Percentiles rank a stretch among this genome's conserved stretches.
These are phyloP conservation scores for Pilatotrama ljubarskyi DNA, from an alignment of 768 basidiomycete species.

Conservation along the genomic window DNA sequence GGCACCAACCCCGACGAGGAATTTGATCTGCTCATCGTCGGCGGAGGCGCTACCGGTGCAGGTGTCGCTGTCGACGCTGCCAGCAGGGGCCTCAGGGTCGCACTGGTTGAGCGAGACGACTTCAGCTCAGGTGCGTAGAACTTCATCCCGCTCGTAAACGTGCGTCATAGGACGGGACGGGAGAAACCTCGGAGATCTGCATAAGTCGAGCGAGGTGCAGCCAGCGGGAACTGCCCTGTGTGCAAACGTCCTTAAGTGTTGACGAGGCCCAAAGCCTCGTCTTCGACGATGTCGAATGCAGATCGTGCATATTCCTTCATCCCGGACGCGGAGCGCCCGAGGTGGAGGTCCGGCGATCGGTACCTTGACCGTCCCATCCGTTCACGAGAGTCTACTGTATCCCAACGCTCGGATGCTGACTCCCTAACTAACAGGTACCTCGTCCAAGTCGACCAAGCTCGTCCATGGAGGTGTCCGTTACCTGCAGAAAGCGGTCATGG, in stretches of 20 bases:
- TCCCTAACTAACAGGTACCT: constrained; percentile 63
- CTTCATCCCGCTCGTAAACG: constrained; percentile 5
- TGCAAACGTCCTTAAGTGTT: not conserved
- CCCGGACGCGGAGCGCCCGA: too few relatives aligned
- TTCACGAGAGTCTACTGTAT: too few relatives aligned
- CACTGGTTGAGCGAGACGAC: constrained; percentile 90
- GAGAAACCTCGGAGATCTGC: constrained; percentile 4
- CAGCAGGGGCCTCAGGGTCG: constrained; percentile 87
- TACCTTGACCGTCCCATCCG: too few relatives aligned
- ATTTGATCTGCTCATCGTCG: constrained; percentile 83
- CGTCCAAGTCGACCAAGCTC: constrained; percentile 96
- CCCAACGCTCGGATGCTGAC: not conserved
- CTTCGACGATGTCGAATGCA: too few relatives aligned
- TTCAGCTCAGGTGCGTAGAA: constrained; percentile 70
- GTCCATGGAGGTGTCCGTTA: constrained; percentile 98
- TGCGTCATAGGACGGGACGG: constrained; percentile 6
- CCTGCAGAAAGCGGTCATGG: constrained; percentile 94
- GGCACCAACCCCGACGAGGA: constrained; percentile 44
- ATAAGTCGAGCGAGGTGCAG: not conserved
- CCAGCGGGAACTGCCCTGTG: too few relatives aligned
- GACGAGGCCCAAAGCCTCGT: too few relatives aligned
- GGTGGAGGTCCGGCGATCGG: too few relatives aligned
- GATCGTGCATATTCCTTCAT: not conserved
- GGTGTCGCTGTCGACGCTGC: constrained; percentile 97
- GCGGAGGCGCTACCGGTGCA: constrained; percentile 94